Conservation (phyloP, 1,284 basidiomycete genomes). For the Apiotrichum domesticum region DNA sequence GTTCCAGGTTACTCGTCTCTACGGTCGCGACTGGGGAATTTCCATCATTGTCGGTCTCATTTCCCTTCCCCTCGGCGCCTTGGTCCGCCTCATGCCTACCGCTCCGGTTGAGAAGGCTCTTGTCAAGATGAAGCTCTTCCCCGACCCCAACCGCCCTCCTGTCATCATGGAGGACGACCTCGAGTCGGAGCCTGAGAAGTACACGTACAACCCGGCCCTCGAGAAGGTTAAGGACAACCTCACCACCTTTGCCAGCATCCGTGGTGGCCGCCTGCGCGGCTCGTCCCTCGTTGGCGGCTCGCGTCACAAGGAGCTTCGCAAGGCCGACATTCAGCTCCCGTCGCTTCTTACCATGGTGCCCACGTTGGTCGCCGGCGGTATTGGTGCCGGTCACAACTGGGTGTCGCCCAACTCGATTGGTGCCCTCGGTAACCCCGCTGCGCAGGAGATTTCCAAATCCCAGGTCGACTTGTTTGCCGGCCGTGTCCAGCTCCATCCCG, state of each 20-base stretch:
- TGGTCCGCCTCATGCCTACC: conserved; percentile 78
- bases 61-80: conserved; percentile 77
- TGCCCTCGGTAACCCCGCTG: conserved; percentile 32
- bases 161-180: conserved; percentile 53
- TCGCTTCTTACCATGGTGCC: conserved; percentile 82
- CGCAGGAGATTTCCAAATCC: conserved; percentile 33
- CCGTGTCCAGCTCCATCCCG: conserved; percentile 77
- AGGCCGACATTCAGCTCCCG: conserved; percentile 53
- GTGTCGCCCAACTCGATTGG: conserved; percentile 20
- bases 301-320: conserved; percentile 55
- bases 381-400: conserved; percentile 60
- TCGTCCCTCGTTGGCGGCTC: conserved; percentile 77
- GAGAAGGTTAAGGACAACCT: conserved; percentile 79
- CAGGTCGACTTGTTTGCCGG: conserved; percentile 52
- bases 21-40: conserved; percentile 86
- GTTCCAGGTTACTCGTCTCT: conserved; percentile 78
- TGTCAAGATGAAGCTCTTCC: conserved; percentile 60
- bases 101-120: conserved; percentile 68
- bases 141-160: conserved; percentile 63
- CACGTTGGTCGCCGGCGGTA: conserved; percentile 72
- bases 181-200: conserved; percentile 53
- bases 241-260: conserved; percentile 67
- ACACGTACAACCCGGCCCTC: conserved; percentile 42
- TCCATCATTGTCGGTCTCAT: conserved; percentile 73
- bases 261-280: conserved; percentile 65